Conservation (phyloP, 768 basidiomycete genomes). For the Mycena vulgaris region DNA sequence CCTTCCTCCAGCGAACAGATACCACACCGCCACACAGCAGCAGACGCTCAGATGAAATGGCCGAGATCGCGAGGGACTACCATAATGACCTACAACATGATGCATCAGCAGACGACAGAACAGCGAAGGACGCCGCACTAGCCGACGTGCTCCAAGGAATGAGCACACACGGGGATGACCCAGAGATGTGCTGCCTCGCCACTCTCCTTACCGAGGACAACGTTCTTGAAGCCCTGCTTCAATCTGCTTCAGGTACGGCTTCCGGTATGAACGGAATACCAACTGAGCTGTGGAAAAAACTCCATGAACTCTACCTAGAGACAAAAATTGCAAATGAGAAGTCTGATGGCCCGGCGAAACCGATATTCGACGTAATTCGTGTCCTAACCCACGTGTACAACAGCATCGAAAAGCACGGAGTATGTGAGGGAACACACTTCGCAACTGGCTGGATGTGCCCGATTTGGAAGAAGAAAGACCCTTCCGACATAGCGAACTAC, state of each 20-base stretch:
- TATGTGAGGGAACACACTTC: not conserved
- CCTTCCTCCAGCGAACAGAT: not conserved
- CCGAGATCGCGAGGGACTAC: not conserved
- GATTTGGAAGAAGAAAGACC: not conserved
- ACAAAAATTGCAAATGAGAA: not conserved
- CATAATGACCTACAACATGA: conserved; percentile 10
- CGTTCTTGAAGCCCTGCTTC: not conserved
- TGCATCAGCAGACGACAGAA: not conserved
- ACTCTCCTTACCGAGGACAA: not conserved
- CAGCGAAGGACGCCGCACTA: not conserved
- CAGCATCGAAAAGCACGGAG: not conserved
- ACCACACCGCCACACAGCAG: not conserved
- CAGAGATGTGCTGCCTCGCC: not conserved
- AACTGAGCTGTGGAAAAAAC: not conserved
- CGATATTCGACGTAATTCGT: not conserved
- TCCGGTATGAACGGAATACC: not conserved
- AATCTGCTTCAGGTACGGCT: not conserved
- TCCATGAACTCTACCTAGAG: not conserved
- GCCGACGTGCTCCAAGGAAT: not conserved
- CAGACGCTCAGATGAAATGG: not conserved
- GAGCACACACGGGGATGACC: not conserved
- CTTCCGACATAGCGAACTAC: not conserved
- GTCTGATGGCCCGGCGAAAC: not conserved
- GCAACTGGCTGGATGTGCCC: not conserved
- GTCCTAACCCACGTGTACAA: not conserved